Evolutionary conservation across 2,329 filamentous ascomycete genomes (phyloP).

Genomic region (Colletotrichum gigasporum): DNA sequence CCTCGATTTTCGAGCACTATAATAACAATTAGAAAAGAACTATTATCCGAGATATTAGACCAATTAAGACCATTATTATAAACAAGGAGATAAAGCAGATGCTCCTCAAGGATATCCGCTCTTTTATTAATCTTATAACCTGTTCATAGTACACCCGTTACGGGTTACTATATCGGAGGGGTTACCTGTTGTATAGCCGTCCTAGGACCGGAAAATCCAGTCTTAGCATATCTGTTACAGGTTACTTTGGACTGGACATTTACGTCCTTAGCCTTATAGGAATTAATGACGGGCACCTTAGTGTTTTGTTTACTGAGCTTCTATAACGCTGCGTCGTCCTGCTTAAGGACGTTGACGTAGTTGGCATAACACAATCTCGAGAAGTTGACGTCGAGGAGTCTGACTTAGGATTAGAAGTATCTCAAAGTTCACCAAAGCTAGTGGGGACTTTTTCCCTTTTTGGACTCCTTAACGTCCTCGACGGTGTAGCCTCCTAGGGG

Average conservation of each 20-base stretch:
- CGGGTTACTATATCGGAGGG: conserved; percentile 41
- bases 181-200: conserved; percentile 50
- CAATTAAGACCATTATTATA: background rate
- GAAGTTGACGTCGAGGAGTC: background rate
- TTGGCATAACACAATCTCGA: conserved; percentile 13
- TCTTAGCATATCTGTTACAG: conserved; percentile 47
- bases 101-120: conserved; percentile 2
- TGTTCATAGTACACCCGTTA: conserved; percentile 42
- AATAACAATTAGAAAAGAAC: conserved; percentile 29
- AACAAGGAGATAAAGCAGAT: background rate
- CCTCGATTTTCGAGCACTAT: conserved; percentile 40
- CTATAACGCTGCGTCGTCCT: conserved; percentile 47
- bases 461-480: conserved; percentile 35
- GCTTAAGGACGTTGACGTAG: conserved; percentile 50
- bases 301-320: conserved; percentile 42
- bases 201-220: conserved; percentile 51
- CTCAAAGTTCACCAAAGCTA: background rate
- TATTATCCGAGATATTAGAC: background rate
- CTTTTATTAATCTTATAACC: conserved; percentile 45
- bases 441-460: conserved; percentile 25
- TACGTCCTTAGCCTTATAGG: conserved; percentile 46
- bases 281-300: conserved; percentile 41
- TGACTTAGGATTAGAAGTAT: background rate
- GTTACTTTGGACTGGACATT: conserved; percentile 45
- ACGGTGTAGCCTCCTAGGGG: conserved; percentile 35